Evolutionary conservation across 768 basidiomycete genomes (phyloP).

Genomic region (Suillus alpinus): DNA sequence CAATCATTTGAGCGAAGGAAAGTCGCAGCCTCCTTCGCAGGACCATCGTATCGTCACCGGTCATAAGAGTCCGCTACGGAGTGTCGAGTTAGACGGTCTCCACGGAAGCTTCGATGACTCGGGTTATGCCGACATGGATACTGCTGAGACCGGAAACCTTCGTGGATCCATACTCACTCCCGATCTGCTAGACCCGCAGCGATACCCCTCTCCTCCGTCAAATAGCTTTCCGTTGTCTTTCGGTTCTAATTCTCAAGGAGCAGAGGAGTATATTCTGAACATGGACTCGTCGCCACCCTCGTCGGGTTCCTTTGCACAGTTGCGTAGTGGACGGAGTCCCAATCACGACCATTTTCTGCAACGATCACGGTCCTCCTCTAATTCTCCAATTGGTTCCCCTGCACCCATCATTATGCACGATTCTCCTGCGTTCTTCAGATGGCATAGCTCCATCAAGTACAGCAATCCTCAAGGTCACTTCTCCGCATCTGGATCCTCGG

Average conservation of each 20-base stretch:
- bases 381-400: not conserved
- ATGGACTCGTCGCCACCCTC: slow-evolving; percentile 23
- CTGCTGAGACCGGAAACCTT: not conserved
- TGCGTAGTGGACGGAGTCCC: not conserved
- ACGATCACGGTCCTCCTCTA: not conserved
- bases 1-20: not conserved
- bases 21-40: not conserved
- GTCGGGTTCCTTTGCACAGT: not conserved
- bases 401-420: not conserved
- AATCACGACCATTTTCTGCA: too few species aligned
- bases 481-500: not conserved
- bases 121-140: not conserved
- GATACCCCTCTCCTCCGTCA: slow-evolving; percentile 15
- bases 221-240: slow-evolving; percentile 17
- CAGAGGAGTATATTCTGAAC: slow-evolving; percentile 16
- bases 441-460: not conserved
- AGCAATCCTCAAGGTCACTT: not conserved
- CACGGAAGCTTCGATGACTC: slow-evolving; percentile 1
- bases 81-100: not conserved
- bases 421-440: not conserved
- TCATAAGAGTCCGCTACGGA: not conserved
- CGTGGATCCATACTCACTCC: not conserved
- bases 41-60: too few species aligned
- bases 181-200: not conserved
- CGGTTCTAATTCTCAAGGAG: slow-evolving; percentile 9